A percentile compares a stretch with the other conserved stretches of the same genome.
Evolutionary conservation across 129 eudicot genomes (phyloP).

Genomic region (Arctium lappa): DNA sequence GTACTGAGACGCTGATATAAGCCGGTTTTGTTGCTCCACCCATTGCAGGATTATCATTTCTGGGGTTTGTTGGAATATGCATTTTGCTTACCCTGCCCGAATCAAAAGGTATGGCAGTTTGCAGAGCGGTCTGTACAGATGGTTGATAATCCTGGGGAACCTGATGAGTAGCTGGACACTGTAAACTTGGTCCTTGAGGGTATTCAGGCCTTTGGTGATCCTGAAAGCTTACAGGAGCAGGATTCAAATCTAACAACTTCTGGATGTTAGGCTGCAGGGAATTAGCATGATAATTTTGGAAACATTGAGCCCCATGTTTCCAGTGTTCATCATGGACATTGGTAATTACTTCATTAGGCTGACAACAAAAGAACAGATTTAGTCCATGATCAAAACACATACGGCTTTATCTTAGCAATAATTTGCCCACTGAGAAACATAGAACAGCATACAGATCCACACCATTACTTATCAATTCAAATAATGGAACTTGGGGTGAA

Average conservation of each 20-base stretch:
- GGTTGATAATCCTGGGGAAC: constrained; percentile 52
- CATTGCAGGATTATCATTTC: constrained; percentile 41
- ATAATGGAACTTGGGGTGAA: neutral
- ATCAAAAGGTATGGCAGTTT: constrained; percentile 45
- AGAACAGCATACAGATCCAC: neutral
- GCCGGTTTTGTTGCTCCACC: constrained; percentile 59
- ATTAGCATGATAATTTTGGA: constrained; percentile 45
- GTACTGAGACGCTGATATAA: constrained; percentile 65
- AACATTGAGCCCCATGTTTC: constrained; percentile 61
- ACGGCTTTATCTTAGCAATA: neutral
- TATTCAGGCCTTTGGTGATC: constrained; percentile 44
- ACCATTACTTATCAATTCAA: neutral
- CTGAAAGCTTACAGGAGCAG: constrained; percentile 46
- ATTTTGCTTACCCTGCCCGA: constrained; percentile 52
- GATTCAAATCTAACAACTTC: constrained; percentile 44
- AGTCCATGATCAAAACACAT: constrained; percentile 5
- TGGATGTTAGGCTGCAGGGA: constrained; percentile 40
- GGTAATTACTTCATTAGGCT: constrained; percentile 59
- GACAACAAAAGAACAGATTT: constrained; percentile 30
- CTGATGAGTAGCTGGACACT: constrained; percentile 48
- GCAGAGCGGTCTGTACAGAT: constrained; percentile 31
- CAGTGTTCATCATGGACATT: constrained; percentile 69
- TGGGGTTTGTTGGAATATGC: constrained; percentile 92
- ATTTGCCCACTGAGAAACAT: neutral
- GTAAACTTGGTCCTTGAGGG: constrained; percentile 43